These are phyloP conservation scores for Beauveria australis DNA, from an alignment of 2,329 filamentous ascomycete species.

Conservation along the genomic window DNA sequence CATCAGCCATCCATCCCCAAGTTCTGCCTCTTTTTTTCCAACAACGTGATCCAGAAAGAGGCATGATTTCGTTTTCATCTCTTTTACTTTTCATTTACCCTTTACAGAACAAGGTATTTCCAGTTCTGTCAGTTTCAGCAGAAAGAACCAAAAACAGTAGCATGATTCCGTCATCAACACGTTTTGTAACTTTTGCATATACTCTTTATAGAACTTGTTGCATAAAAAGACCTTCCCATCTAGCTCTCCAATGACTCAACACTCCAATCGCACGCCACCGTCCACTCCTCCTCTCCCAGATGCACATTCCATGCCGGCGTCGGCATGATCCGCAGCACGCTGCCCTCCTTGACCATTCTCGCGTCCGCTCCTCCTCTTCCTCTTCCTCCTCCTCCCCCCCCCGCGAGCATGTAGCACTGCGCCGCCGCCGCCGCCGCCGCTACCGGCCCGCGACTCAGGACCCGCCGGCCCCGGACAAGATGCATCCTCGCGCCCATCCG, in stretches of 20 bases:
- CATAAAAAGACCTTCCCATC: neutral
- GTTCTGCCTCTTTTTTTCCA: too few relatives aligned
- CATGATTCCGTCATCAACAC: too few relatives aligned
- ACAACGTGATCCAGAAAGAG: too few relatives aligned
- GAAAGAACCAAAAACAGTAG: too few relatives aligned
- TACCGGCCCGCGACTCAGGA: neutral
- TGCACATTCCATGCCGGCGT: constrained; percentile 31
- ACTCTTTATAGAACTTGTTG: too few relatives aligned
- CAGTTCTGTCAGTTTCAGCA: too few relatives aligned
- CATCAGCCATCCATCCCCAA: neutral
- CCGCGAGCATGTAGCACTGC: constrained; percentile 27
- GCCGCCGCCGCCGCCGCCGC: neutral
- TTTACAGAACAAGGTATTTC: neutral
- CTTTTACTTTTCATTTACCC: neutral
- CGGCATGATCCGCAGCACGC: constrained; percentile 22
- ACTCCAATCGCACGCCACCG: constrained; percentile 32
- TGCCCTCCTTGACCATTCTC: constrained; percentile 22
- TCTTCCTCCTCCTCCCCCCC: constrained; percentile 21
- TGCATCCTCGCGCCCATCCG: constrained; percentile 27
- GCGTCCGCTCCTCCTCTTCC: neutral
- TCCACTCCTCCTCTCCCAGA: constrained; percentile 27
- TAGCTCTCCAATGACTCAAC: neutral
- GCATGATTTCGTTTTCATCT: too few relatives aligned
- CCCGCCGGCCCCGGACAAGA: constrained; percentile 20
- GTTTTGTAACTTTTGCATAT: too few relatives aligned